These are phyloP conservation scores for Grigorovia transvaalensis DNA, from an alignment of 805 yeast genomes.

Conservation along the genomic window DNA sequence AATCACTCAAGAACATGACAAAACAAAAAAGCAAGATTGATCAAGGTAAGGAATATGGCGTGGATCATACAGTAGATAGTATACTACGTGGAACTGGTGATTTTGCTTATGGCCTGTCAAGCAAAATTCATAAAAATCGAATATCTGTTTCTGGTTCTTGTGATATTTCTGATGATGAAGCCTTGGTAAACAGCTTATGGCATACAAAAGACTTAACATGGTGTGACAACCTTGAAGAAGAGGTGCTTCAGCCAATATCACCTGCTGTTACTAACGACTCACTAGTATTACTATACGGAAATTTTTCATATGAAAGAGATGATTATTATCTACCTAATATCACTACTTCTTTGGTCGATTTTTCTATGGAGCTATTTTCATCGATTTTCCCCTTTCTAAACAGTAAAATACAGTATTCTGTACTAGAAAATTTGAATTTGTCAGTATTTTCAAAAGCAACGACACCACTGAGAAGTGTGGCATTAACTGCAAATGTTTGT, in stretches of 20 bases:
- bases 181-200: conserved; percentile 25
- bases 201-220: conserved; percentile 24
- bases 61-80: conserved; percentile 15
- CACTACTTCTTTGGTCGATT: conserved; percentile 53
- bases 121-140: conserved; percentile 30
- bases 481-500: conserved; percentile 51
- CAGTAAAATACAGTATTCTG: conserved; percentile 71
- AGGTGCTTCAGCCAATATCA: conserved; percentile 30
- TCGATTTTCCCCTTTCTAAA: conserved; percentile 61
- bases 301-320: conserved; percentile 7
- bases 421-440: conserved; percentile 69
- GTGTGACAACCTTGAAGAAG: conserved; percentile 28
- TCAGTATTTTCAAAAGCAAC: conserved; percentile 35
- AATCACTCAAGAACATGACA: conserved; percentile 7
- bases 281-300: conserved; percentile 25
- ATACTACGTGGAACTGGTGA: conserved; percentile 30
- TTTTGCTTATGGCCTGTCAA: conserved; percentile 43
- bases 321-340: conserved; percentile 31
- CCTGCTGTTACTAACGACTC: conserved; percentile 35
- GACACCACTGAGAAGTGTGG: conserved; percentile 30
- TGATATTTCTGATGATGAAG: conserved; percentile 27
- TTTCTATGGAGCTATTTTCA: conserved; percentile 68
- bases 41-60: conserved; percentile 5
- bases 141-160: conserved; percentile 2
- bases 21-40: conserved; percentile 15